Percentiles rank a stretch among this genome's conserved stretches.
Evolutionary conservation across 306 rosid species (phyloP).

Genomic region (Mimosa bimucronata): DNA sequence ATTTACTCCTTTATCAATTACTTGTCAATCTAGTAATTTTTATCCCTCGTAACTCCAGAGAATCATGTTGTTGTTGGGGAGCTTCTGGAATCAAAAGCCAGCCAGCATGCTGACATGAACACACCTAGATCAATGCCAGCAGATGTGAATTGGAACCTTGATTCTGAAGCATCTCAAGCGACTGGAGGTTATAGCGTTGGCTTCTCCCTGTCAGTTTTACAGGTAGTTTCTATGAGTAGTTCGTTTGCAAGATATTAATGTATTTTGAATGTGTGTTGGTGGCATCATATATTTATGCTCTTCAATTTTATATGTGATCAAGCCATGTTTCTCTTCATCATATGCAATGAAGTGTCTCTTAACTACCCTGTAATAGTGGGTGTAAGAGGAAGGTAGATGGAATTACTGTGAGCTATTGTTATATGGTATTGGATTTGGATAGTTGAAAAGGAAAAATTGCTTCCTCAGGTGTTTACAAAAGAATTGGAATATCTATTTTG

Average conservation of each 20-base stretch:
- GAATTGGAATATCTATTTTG: background rate
- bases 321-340: background rate
- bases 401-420: background rate
- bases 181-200: constrained; percentile 97
- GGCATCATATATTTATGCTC: background rate
- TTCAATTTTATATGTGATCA: background rate
- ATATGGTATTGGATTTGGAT: background rate
- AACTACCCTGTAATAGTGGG: background rate
- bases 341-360: background rate
- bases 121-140: constrained; percentile 73
- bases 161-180: constrained; percentile 87
- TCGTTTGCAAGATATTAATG: constrained; percentile 30
- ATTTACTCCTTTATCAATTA: constrained; percentile 18
- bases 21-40: constrained; percentile 37
- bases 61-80: constrained; percentile 96
- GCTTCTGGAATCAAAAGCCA: constrained; percentile 79
- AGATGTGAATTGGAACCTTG: constrained; percentile 76
- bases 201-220: constrained; percentile 93
- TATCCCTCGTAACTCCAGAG: constrained; percentile 52
- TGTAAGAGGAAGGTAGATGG: background rate
- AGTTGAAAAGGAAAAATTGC: background rate
- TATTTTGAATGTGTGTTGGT: constrained; percentile 2
- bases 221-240: constrained; percentile 54
- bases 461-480: background rate
- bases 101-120: constrained; percentile 69